phyloP scores from a whole-genome alignment of 2,329 filamentous ascomycete genomes.

The Rhytidhysteron rufulum region DNA sequence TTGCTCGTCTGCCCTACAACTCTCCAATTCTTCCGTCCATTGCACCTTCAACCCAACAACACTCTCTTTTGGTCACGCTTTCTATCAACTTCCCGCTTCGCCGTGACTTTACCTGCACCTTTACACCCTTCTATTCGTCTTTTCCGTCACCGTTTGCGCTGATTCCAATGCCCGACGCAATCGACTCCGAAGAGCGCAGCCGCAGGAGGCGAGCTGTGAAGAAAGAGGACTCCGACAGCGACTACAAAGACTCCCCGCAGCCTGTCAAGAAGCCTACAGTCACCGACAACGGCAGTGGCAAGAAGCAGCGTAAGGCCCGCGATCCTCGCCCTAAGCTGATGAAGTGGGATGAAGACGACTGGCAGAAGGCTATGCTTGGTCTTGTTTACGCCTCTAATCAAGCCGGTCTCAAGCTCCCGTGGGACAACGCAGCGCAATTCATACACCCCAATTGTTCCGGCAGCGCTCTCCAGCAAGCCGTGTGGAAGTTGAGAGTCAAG shows the following conservation, averaged over 20 bases:
- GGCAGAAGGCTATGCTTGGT: conserved; percentile 22
- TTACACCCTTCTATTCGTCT: too few species aligned
- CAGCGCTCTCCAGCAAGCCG: conserved; percentile 29
- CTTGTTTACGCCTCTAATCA: conserved; percentile 30
- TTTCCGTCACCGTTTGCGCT: too few species aligned
- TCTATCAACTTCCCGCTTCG: too few species aligned
- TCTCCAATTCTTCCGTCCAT: too few species aligned
- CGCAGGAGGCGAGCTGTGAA: neutral
- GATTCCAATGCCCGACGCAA: too few species aligned
- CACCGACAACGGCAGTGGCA: neutral
- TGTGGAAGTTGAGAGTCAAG: conserved; percentile 26
- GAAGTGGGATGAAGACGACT: conserved; percentile 28
- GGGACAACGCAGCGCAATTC: conserved; percentile 23
- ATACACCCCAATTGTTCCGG: conserved; percentile 20
- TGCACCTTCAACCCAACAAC: too few species aligned
- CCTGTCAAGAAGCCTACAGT: too few species aligned
- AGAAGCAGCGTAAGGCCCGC: conserved; percentile 27
- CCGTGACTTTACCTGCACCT: too few species aligned
- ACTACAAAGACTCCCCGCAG: neutral
- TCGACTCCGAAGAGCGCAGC: too few species aligned
- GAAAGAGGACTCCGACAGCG: neutral
- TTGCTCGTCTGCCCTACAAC: too few species aligned
- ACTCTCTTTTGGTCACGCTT: too few species aligned
- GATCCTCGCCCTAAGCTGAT: conserved; percentile 24
- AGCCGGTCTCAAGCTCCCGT: conserved; percentile 24